phyloP scores from a whole-genome alignment of 2,329 filamentous ascomycete species.

The Trichoderma sp. region DNA sequence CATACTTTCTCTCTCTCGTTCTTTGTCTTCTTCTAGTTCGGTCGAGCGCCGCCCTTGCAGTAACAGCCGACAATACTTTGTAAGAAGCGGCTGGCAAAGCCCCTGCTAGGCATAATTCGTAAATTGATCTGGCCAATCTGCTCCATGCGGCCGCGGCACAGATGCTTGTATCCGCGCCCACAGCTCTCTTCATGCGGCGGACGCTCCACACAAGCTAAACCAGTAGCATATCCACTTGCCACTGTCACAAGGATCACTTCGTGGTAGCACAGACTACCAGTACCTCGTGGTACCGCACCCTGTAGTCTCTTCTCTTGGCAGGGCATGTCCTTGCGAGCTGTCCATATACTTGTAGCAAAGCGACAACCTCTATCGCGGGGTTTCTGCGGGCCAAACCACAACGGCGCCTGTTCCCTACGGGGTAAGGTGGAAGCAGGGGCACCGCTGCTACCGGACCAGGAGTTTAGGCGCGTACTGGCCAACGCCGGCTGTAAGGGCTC shows the following conservation, averaged over 20 bases:
- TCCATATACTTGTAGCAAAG: not conserved
- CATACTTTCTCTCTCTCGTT: not conserved
- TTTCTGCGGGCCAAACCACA: constrained; percentile 21
- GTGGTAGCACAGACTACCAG: not conserved
- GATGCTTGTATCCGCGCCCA: constrained; percentile 19
- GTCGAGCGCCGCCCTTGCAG: not conserved
- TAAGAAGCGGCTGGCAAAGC: not conserved
- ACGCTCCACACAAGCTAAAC: constrained; percentile 5
- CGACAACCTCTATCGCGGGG: constrained; percentile 22
- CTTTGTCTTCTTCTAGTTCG: too few species aligned
- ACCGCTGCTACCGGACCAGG: constrained; percentile 3
- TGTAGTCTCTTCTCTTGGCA: not conserved
- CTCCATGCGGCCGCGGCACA: constrained; percentile 18
- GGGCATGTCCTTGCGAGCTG: not conserved
- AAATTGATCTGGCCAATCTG: not conserved
- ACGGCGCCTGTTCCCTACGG: constrained; percentile 23
- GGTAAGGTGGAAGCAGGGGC: constrained; percentile 19
- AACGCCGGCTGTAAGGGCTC: constrained; percentile 37
- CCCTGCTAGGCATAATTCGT: not conserved
- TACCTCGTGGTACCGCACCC: not conserved
- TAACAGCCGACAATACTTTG: not conserved
- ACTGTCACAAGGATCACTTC: not conserved
- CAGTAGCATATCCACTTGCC: not conserved
- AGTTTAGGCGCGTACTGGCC: constrained; percentile 26
- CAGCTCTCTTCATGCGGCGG: not conserved